A percentile compares a stretch with the other conserved stretches of the same genome.
phyloP scores from a whole-genome alignment of 73 alveolate genomes.

The Effrenium voratum region DNA sequence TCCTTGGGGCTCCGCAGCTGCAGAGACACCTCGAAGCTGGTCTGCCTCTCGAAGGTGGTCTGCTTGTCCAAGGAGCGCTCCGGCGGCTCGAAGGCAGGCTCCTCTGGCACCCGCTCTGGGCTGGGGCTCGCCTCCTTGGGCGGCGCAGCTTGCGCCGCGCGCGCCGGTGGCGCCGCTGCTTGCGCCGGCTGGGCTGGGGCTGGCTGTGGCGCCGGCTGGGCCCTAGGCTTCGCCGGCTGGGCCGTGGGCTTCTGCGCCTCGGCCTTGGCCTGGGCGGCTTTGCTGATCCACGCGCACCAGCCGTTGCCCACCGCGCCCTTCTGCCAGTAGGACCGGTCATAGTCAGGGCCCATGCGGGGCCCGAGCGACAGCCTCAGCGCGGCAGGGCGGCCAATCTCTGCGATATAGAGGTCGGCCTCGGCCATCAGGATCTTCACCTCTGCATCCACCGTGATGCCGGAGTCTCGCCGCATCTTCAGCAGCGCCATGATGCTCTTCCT shows the following conservation, averaged over 20 bases:
- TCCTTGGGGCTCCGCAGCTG: constrained; percentile 14
- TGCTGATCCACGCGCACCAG: constrained; percentile 93
- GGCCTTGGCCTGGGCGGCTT: not conserved
- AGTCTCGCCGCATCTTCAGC: constrained; percentile 48
- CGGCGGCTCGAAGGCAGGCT: too few relatives aligned
- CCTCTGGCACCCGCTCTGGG: constrained; percentile 56
- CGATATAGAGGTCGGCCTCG: constrained; percentile 72
- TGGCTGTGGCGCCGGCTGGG: not conserved
- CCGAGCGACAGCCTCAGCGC: constrained; percentile 70
- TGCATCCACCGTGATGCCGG: constrained; percentile 71
- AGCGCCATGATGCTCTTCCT: constrained; percentile 32
- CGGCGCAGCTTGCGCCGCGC: not conserved
- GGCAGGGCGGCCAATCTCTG: constrained; percentile 82
- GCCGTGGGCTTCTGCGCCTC: constrained; percentile 32
- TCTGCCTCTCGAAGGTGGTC: not conserved
- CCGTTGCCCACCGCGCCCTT: constrained; percentile 57
- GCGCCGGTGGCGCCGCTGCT: not conserved
- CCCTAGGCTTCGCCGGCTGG: not conserved
- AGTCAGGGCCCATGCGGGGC: constrained; percentile 51
- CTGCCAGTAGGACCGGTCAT: constrained; percentile 72
- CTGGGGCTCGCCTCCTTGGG: not conserved
- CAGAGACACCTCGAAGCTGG: not conserved
- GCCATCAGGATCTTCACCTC: constrained; percentile 53
- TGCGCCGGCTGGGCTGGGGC: constrained; percentile 20
- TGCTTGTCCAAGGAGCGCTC: too few relatives aligned